phyloP scores from a whole-genome alignment of 108 stramenopile species.

The Schizochytrium sp. region DNA sequence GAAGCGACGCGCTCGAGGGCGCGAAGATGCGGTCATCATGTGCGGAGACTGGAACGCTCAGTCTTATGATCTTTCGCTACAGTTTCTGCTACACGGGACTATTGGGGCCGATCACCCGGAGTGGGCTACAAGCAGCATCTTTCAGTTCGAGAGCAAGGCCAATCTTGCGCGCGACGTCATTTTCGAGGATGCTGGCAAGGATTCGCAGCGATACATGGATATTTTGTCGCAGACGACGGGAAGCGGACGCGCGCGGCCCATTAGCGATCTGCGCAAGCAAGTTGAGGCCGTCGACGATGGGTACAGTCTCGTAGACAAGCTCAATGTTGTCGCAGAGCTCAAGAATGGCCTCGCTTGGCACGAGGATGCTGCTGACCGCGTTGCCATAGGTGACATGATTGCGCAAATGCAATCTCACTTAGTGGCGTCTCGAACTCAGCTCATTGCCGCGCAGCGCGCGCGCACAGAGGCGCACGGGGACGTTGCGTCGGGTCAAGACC shows the following conservation, averaged over 20 bases:
- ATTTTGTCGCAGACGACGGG: not conserved
- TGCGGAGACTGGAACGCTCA: slow-evolving; percentile 17
- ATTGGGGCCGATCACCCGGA: not conserved
- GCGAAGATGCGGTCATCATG: not conserved
- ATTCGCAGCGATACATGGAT: not conserved
- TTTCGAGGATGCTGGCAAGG: not conserved
- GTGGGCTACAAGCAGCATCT: not conserved
- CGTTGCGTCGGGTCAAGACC: not conserved
- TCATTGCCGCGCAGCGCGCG: not conserved
- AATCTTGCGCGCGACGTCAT: not conserved
- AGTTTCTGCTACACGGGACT: not conserved
- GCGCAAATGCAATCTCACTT: not conserved
- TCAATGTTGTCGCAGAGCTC: slow-evolving; percentile 2
- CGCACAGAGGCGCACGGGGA: not conserved
- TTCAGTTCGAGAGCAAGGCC: not conserved
- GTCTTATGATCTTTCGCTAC: not conserved
- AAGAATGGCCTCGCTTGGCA: not conserved
- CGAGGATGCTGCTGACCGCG: not conserved
- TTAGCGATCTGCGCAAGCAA: not conserved
- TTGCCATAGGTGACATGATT: not conserved
- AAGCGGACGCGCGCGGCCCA: not conserved
- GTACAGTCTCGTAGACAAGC: not conserved
- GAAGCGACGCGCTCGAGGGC: not conserved
- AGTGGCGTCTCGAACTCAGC: not conserved
- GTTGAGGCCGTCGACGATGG: not conserved